Evolutionary conservation across 768 basidiomycete genomes (phyloP).

Genomic region (Russula griseocarnosa): DNA sequence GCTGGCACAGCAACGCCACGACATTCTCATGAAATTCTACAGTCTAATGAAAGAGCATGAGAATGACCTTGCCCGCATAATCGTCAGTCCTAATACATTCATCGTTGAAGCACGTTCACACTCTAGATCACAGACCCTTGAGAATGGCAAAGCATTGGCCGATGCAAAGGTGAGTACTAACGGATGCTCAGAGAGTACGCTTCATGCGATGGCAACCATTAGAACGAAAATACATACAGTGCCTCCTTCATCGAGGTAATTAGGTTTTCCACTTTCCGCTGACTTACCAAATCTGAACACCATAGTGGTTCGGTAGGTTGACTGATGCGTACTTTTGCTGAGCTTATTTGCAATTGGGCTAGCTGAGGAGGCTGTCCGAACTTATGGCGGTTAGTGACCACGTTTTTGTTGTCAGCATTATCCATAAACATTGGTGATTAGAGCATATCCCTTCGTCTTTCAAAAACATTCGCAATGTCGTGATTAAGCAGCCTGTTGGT

Average conservation of each 20-base stretch:
- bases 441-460: conserved; percentile 80
- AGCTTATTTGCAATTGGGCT: conserved; percentile 26
- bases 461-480: conserved; percentile 70
- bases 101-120: not conserved
- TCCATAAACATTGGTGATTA: conserved; percentile 32
- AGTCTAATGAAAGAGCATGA: conserved; percentile 74
- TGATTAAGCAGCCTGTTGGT: conserved; percentile 92
- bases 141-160: conserved; percentile 89
- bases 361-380: conserved; percentile 91
- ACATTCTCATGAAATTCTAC: conserved; percentile 76
- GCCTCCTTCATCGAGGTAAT: conserved; percentile 78
- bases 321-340: conserved; percentile 25
- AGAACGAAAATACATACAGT: conserved; percentile 83
- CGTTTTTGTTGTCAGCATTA: not conserved
- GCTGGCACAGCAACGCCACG: conserved; percentile 63
- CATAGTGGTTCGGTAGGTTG: conserved; percentile 74
- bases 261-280: conserved; percentile 30
- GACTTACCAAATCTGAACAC: conserved; percentile 8
- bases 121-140: conserved; percentile 59
- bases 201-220: conserved; percentile 11
- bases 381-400: conserved; percentile 68
- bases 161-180: conserved; percentile 64
- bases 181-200: not conserved
- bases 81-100: conserved; percentile 43
- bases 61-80: conserved; percentile 83